Evolutionary conservation across 1,284 basidiomycete species (phyloP).

Genomic region (Blastosporella zonata): DNA sequence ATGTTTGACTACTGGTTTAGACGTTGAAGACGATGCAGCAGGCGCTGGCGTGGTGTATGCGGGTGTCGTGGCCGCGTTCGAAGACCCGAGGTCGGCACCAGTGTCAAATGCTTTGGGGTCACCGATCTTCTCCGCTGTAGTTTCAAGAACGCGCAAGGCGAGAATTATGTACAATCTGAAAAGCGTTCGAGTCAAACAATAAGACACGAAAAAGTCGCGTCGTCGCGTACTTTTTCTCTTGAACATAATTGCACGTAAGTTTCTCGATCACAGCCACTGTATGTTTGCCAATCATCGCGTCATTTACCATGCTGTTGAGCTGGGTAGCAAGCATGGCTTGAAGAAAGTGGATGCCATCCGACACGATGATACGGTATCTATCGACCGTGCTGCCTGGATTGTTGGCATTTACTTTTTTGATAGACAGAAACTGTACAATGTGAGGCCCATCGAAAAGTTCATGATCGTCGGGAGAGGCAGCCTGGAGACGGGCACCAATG

Average conservation of each 20-base stretch:
- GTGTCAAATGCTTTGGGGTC: conserved; percentile 51
- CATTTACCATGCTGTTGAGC: conserved; percentile 76
- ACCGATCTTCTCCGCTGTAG: conserved; percentile 69
- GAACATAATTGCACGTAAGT: conserved; percentile 83
- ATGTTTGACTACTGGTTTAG: conserved; percentile 12
- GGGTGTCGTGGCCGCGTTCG: conserved; percentile 23
- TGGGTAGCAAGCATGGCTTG: conserved; percentile 97
- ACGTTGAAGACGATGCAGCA: conserved; percentile 22
- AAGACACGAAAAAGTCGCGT: conserved; percentile 1
- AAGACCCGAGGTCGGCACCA: conserved; percentile 30
- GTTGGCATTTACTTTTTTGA: conserved; percentile 68
- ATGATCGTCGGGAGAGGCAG: conserved; percentile 46
- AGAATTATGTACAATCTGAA: conserved; percentile 85
- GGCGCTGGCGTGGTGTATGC: conserved; percentile 24
- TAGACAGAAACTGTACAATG: conserved; percentile 76
- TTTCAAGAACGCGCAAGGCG: conserved; percentile 57
- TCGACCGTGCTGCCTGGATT: conserved; percentile 38
- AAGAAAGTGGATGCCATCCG: conserved; percentile 80
- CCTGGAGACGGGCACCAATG: conserved; percentile 49
- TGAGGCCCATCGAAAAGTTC: conserved; percentile 56
- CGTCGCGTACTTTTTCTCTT: conserved; percentile 71
- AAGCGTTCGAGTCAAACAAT: conserved; percentile 12
- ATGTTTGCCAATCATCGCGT: conserved; percentile 69
- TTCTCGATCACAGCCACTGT: conserved; percentile 74
- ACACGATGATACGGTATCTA: conserved; percentile 71